These are phyloP conservation scores for Spathaspora boniae DNA, from an alignment of 805 yeast species.

Conservation along the genomic window DNA sequence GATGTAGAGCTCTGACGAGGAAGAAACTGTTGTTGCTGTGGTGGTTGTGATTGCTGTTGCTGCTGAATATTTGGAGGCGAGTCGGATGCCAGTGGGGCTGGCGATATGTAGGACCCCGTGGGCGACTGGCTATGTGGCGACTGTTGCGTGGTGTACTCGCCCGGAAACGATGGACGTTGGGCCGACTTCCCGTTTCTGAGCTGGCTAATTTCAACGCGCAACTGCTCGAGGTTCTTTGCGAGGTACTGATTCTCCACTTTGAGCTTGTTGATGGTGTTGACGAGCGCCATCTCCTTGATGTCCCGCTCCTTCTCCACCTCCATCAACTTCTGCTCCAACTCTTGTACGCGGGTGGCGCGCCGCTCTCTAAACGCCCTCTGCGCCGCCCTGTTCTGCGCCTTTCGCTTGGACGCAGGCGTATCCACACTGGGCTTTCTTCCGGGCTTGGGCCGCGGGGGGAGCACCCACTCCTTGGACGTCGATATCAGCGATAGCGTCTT, in stretches of 20 bases:
- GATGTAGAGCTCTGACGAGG: neutral
- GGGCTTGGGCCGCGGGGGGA: constrained; percentile 62
- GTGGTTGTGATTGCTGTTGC: constrained; percentile 7
- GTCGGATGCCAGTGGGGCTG: constrained; percentile 1
- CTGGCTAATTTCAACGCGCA: constrained; percentile 29
- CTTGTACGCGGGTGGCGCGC: constrained; percentile 76
- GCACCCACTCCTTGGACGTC: constrained; percentile 56
- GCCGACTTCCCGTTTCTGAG: constrained; percentile 18
- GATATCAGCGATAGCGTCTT: constrained; percentile 36
- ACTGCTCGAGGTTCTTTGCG: constrained; percentile 39
- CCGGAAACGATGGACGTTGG: no score
- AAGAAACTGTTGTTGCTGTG: neutral
- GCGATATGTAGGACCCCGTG: no score
- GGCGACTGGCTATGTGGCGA: no score
- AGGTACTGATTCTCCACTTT: constrained; percentile 44
- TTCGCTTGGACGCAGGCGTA: constrained; percentile 79
- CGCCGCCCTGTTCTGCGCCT: constrained; percentile 93
- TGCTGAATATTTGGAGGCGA: neutral
- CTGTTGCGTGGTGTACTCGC: no score
- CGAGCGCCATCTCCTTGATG: constrained; percentile 51
- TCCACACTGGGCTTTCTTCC: constrained; percentile 65
- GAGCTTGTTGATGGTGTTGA: constrained; percentile 49
- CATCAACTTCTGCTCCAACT: constrained; percentile 65
- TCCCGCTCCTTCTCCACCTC: constrained; percentile 68
- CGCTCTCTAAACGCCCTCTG: constrained; percentile 89